Evolutionary conservation across 148 eudicot genomes (phyloP).

Genomic region (Bassia scoparia): DNA sequence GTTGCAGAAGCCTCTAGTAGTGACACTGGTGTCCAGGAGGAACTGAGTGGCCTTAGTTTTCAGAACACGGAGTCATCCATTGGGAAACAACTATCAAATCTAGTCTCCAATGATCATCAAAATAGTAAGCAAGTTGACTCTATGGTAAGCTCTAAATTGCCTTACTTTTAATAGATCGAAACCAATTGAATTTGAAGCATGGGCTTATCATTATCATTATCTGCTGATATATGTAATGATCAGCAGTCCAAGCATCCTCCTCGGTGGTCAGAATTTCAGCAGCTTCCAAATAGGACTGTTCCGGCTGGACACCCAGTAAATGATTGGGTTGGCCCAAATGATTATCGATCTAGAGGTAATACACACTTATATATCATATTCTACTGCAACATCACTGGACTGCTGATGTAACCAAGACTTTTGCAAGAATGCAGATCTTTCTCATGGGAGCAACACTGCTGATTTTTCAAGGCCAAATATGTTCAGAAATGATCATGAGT

Average conservation of each 20-base stretch:
- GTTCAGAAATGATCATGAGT: background rate
- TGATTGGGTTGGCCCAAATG: background rate
- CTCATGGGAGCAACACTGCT: background rate
- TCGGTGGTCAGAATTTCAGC: background rate
- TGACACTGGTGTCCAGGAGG: constrained; percentile 58
- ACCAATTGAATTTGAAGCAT: background rate
- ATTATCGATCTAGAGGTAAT: background rate
- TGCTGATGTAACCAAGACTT: constrained; percentile 5
- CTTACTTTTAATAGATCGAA: background rate
- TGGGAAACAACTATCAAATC: constrained; percentile 32
- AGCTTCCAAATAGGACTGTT: background rate
- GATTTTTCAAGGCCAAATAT: background rate
- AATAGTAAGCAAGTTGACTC: background rate
- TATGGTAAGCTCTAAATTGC: background rate
- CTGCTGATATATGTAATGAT: background rate
- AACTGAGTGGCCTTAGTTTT: constrained; percentile 58
- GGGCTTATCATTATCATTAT: background rate
- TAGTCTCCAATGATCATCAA: too few species aligned
- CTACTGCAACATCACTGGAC: background rate
- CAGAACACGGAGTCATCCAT: constrained; percentile 43
- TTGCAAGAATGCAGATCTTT: constrained; percentile 11
- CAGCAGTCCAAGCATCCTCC: background rate
- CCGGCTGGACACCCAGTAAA: background rate
- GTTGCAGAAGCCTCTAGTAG: constrained; percentile 67
- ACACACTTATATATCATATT: background rate